These are phyloP conservation scores for Naumovozyma dairenensis DNA, from an alignment of 805 yeast species.

Conservation along the genomic window DNA sequence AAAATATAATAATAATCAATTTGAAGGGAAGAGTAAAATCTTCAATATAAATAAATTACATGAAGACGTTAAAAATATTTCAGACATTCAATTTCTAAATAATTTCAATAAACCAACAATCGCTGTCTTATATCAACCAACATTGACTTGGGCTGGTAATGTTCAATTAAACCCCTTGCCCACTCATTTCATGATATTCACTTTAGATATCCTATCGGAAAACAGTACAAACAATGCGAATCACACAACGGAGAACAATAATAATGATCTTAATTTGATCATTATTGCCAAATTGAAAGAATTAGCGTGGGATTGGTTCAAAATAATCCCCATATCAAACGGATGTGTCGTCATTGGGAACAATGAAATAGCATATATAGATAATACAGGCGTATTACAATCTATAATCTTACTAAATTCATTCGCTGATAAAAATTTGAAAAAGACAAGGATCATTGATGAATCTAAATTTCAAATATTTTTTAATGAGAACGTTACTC, in stretches of 20 bases:
- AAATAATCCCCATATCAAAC: slow-evolving; percentile 49
- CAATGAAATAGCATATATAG: slow-evolving; percentile 70
- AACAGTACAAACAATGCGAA: slow-evolving; percentile 18
- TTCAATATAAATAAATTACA: slow-evolving; percentile 49
- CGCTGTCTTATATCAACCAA: slow-evolving; percentile 51
- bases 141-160: slow-evolving; percentile 68
- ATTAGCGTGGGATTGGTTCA: slow-evolving; percentile 66
- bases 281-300: slow-evolving; percentile 53
- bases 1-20: slow-evolving; percentile 2
- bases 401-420: slow-evolving; percentile 22
- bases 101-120: slow-evolving; percentile 78
- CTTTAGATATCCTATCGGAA: slow-evolving; percentile 35
- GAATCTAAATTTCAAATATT: slow-evolving; percentile 24
- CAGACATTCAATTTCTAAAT: slow-evolving; percentile 61
- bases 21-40: slow-evolving; percentile 39
- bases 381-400: slow-evolving; percentile 44
- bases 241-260: slow-evolving; percentile 15
- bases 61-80: slow-evolving; percentile 46
- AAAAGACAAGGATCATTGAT: slow-evolving; percentile 38
- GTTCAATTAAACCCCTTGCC: slow-evolving; percentile 15
- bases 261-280: slow-evolving; percentile 37
- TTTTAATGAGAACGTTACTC: slow-evolving; percentile 12
- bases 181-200: slow-evolving; percentile 16
- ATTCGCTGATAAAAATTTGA: slow-evolving; percentile 37
- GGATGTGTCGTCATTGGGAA: slow-evolving; percentile 66